These are phyloP conservation scores for Paradendryphiella salina DNA, from an alignment of 2,329 filamentous ascomycete genomes.

Conservation along the genomic window DNA sequence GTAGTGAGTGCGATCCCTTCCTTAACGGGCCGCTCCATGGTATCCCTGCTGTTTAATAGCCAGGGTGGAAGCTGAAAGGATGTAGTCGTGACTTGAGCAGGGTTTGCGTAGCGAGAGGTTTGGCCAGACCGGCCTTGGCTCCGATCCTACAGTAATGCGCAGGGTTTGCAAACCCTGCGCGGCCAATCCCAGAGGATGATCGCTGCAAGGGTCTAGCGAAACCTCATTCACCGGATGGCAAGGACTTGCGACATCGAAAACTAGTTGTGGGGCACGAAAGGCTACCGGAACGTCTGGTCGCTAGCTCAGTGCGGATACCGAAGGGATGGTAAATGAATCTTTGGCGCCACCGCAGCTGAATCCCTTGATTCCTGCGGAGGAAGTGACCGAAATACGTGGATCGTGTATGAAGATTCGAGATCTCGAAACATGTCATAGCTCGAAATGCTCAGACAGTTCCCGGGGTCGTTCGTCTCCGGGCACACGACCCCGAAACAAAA, in stretches of 20 bases:
- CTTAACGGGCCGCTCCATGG: constrained; percentile 7
- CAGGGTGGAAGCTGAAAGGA: too few species aligned
- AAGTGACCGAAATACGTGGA: background rate
- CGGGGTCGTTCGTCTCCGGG: constrained; percentile 1
- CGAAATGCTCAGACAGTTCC: constrained; percentile 7
- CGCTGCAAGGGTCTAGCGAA: constrained; percentile 7
- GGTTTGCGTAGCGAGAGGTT: background rate
- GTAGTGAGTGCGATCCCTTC: background rate
- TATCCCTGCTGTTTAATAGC: background rate
- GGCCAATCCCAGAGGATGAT: constrained; percentile 8
- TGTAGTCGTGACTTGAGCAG: background rate
- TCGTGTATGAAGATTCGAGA: constrained; percentile 8
- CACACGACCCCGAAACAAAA: constrained; percentile 2
- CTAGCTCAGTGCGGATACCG: background rate
- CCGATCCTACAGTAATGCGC: constrained; percentile 9
- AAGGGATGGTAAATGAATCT: background rate
- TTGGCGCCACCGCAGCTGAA: background rate
- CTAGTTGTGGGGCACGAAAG: background rate
- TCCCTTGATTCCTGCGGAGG: background rate
- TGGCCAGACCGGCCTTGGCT: constrained; percentile 9
- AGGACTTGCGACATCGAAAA: background rate
- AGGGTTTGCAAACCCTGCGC: constrained; percentile 18
- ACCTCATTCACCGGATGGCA: constrained; percentile 7
- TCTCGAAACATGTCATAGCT: constrained; percentile 14
- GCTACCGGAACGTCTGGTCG: background rate